Base-by-base conservation (phyloP, 176 grass and related monocot species). In the Eleusine coracana region DNA sequence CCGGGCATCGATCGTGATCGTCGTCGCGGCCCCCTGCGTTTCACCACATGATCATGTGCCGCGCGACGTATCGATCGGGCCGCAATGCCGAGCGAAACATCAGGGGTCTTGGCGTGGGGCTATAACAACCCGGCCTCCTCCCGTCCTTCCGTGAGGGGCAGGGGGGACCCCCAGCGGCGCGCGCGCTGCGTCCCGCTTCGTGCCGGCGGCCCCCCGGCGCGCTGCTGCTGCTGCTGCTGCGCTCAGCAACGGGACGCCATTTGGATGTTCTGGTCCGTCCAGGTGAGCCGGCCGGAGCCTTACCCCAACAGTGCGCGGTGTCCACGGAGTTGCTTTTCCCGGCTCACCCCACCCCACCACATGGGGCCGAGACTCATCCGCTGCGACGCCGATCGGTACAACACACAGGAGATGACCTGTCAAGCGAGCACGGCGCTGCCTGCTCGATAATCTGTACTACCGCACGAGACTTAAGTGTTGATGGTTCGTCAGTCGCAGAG, bases 201-300 rank as follows among this genome's bases (percentile, higher is more conserved):
- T 60, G 56, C 56, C 56, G 56, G 55, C 20, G 52, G 52, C 52
- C 17, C 17, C 52, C 16, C 17, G 18, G 5, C 54, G 17, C 7
- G 55, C 6, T 21, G 25, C 17, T 18, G 21, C 52, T 4, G 17
- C 52, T 18, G 52, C 3, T 29, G 67, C 40, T 74, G 41, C 48
- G 50, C 17, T 80, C 28, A 79, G 60, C 62, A 18, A 41, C 82
- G 70, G 69, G 87, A 84, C 76, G 81, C 73, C 73, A 74, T 54
- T 37, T 14, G 66, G 28, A 23, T 1, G 5, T 85, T 21, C 55
- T 68, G 59, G 68, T 39, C 20, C 55, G 81, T 50, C 16, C 46
- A 44, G 50, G 51, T 69, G 85, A 80, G 61, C 78, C 68, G 37
- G 80, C 52, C 3, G 5, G 50, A 6, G 13, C 46, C 72, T 83